Percentiles rank a stretch among this genome's conserved stretches.
These are phyloP conservation scores for Arxiozyma heterogenica DNA, from an alignment of 1,139 yeast genomes.

Conservation along the genomic window DNA sequence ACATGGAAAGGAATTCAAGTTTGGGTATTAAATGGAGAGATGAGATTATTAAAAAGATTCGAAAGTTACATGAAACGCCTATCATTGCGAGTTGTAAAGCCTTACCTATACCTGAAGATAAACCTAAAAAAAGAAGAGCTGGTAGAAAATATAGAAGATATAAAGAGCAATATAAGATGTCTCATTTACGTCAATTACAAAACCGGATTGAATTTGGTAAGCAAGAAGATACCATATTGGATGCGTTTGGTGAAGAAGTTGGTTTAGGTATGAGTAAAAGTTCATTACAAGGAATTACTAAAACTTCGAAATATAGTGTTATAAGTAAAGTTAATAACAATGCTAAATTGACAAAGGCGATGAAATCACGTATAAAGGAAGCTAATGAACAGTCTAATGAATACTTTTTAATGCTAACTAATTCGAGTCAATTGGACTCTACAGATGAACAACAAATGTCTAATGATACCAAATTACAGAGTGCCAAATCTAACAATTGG, in stretches of 20 bases:
- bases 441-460: background rate
- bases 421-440: background rate
- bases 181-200: slow-evolving; percentile 75
- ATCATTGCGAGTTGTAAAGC: slow-evolving; percentile 62
- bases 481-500: slow-evolving; percentile 4
- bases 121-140: slow-evolving; percentile 73
- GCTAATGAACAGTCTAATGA: slow-evolving; percentile 18
- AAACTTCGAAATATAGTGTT: slow-evolving; percentile 2
- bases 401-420: slow-evolving; percentile 5
- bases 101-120: slow-evolving; percentile 73
- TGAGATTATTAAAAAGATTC: slow-evolving; percentile 57
- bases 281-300: slow-evolving; percentile 11
- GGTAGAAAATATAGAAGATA: slow-evolving; percentile 73
- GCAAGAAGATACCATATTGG: slow-evolving; percentile 52
- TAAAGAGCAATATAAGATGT: slow-evolving; percentile 71
- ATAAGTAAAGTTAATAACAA: slow-evolving; percentile 35
- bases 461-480: background rate
- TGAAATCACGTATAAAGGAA: slow-evolving; percentile 39
- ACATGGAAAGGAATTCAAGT: slow-evolving; percentile 39
- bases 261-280: slow-evolving; percentile 64
- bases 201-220: slow-evolving; percentile 79
- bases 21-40: slow-evolving; percentile 50
- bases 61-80: slow-evolving; percentile 72
- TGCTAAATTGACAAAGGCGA: slow-evolving; percentile 47
- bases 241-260: slow-evolving; percentile 67